Evolutionary conservation across 2,329 filamentous ascomycete species (phyloP).

Genomic region (Anthostomella pinea): DNA sequence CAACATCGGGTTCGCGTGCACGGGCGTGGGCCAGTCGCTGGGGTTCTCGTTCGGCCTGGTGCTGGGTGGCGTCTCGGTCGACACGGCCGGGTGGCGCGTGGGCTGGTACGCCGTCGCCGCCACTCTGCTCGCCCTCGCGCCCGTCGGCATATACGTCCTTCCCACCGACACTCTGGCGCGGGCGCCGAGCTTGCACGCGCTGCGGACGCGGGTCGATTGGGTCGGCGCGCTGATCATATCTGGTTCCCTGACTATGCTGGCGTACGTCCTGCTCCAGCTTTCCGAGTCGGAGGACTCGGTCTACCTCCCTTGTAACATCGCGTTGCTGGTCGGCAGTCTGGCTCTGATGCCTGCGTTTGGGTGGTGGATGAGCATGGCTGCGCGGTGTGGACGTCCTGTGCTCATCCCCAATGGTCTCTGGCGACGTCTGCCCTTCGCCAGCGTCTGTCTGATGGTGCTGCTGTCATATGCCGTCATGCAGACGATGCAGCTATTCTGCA

Average conservation of each 20-base stretch:
- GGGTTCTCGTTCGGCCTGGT: constrained; percentile 40
- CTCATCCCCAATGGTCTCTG: constrained; percentile 57
- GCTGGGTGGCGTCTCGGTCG: constrained; percentile 38
- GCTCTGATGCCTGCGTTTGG: constrained; percentile 43
- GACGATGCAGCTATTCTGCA: constrained; percentile 41
- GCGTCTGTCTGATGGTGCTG: constrained; percentile 46
- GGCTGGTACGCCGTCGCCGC: constrained; percentile 30
- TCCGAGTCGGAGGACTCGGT: constrained; percentile 37
- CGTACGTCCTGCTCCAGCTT: constrained; percentile 42
- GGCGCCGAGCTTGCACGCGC: constrained; percentile 9
- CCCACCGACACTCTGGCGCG: constrained; percentile 22
- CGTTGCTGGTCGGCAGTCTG: constrained; percentile 39
- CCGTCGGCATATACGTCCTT: constrained; percentile 25
- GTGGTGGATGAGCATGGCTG: constrained; percentile 35
- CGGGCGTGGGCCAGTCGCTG: constrained; percentile 36
- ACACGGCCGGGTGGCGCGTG: constrained; percentile 36
- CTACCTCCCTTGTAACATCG: constrained; percentile 35
- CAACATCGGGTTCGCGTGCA: constrained; percentile 28
- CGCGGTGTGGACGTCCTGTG: constrained; percentile 30
- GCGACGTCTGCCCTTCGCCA: constrained; percentile 50
- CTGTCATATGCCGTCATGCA: constrained; percentile 42
- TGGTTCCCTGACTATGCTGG: constrained; percentile 39
- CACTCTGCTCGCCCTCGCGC: constrained; percentile 24
- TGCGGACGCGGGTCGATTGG: constrained; percentile 39
- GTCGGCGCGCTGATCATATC: constrained; percentile 40